Conservation (phyloP, 352 stramenopile species). For the Phytophthora boehmeriae region DNA sequence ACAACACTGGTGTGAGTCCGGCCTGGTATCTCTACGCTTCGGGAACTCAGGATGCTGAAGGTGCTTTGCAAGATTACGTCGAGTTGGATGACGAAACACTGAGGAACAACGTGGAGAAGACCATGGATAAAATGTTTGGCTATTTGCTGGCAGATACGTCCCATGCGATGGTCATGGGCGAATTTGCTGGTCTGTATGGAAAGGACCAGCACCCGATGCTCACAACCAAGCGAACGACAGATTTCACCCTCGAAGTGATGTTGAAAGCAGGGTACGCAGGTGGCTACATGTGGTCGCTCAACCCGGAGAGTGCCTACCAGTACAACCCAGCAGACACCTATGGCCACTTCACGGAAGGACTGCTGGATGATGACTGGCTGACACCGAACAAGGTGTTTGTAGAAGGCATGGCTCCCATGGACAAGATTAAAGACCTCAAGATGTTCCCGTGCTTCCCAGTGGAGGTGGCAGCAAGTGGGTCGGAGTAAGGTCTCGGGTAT, state of each 20-base stretch:
- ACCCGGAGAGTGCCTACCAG: slow-evolving; percentile 78
- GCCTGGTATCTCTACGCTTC: slow-evolving; percentile 68
- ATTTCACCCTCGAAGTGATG: slow-evolving; percentile 74
- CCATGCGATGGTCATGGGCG: slow-evolving; percentile 63
- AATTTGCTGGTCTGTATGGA: slow-evolving; percentile 71
- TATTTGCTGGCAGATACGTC: slow-evolving; percentile 57
- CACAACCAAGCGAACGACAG: slow-evolving; percentile 68
- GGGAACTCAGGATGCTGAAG: slow-evolving; percentile 37
- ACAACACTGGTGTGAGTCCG: slow-evolving; percentile 71
- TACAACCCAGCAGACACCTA: slow-evolving; percentile 72
- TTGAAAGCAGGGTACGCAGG: slow-evolving; percentile 56
- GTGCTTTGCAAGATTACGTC: slow-evolving; percentile 37
- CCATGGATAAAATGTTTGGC: slow-evolving; percentile 76
- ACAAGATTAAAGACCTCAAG: slow-evolving; percentile 59
- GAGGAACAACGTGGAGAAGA: slow-evolving; percentile 60
- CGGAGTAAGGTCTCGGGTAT: slow-evolving; percentile 12
- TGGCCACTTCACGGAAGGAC: slow-evolving; percentile 64
- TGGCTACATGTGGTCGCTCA: slow-evolving; percentile 85
- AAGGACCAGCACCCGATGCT: slow-evolving; percentile 55
- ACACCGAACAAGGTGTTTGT: slow-evolving; percentile 70
- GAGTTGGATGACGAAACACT: slow-evolving; percentile 64
- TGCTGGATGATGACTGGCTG: slow-evolving; percentile 74
- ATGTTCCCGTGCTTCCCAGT: slow-evolving; percentile 71
- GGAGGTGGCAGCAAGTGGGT: slow-evolving; percentile 15
- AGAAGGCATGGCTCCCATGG: slow-evolving; percentile 55